These are phyloP conservation scores for Dinochytrium kinnereticum DNA, from an alignment of 371 early-diverging fungal genomes.

Conservation along the genomic window DNA sequence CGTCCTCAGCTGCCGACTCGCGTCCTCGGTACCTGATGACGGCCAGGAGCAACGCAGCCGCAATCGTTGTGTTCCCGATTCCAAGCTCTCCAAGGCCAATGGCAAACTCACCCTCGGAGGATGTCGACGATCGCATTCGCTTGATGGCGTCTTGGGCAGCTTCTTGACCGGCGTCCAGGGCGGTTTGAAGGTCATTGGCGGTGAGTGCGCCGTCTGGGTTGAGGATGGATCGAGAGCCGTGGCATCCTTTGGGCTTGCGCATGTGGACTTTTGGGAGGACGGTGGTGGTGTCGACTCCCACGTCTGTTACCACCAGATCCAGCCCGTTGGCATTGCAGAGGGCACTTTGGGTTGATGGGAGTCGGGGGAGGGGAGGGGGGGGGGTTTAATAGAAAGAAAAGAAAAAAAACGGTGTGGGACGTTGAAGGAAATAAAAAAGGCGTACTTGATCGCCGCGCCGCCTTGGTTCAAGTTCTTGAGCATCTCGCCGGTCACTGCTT, in stretches of 20 bases:
- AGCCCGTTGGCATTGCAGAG: slow-evolving; percentile 11
- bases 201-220: slow-evolving; percentile 26
- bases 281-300: slow-evolving; percentile 34
- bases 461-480: slow-evolving; percentile 33
- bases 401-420: too few relatives aligned
- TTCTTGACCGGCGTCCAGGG: slow-evolving; percentile 22
- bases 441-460: slow-evolving; percentile 40
- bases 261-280: slow-evolving; percentile 6
- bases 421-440: background rate
- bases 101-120: slow-evolving; percentile 8
- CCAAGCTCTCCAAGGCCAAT: slow-evolving; percentile 43
- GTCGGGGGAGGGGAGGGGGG: background rate
- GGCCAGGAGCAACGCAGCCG: slow-evolving; percentile 22
- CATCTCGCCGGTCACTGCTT: slow-evolving; percentile 39
- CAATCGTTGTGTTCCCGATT: slow-evolving; percentile 40
- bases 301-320: slow-evolving; percentile 27
- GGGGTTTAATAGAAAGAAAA: too few relatives aligned
- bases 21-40: slow-evolving; percentile 21
- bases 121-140: background rate
- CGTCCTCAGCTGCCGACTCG: slow-evolving; percentile 12
- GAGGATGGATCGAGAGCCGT: slow-evolving; percentile 29
- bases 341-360: background rate
- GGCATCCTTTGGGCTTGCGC: background rate
- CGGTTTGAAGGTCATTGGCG: slow-evolving; percentile 13
- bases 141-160: background rate